Percentiles rank a stretch among this genome's conserved stretches.
Conservation (phyloP, 1,284 basidiomycete species). For the Irpex sp. region DNA sequence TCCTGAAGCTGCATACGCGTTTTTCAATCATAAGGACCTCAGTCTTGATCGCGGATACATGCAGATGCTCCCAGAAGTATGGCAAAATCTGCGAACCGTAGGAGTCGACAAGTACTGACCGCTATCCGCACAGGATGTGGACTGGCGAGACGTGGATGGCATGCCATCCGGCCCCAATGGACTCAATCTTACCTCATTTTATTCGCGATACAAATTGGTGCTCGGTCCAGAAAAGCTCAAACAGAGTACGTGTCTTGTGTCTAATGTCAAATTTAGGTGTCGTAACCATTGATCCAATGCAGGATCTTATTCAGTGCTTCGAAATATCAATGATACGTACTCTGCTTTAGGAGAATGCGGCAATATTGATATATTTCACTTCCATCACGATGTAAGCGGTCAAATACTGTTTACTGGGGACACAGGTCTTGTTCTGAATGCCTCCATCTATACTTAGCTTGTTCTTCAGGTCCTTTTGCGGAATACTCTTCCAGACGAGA, state of each 20-base stretch:
- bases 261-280: background rate
- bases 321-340: background rate
- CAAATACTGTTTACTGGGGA: background rate
- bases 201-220: background rate
- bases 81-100: background rate
- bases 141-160: background rate
- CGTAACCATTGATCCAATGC: background rate
- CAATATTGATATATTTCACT: background rate
- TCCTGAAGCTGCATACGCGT: background rate
- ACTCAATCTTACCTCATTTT: background rate
- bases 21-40: background rate
- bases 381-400: background rate
- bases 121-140: background rate
- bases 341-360: background rate
- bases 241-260: background rate
- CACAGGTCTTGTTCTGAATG: background rate
- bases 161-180: background rate
- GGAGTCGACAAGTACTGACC: background rate
- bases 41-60: background rate
- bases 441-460: background rate
- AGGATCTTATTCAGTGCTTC: background rate
- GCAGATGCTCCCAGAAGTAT: background rate
- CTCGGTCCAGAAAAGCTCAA: background rate
- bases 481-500: background rate
- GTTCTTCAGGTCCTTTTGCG: background rate